Base-by-base conservation (phyloP, 1,284 basidiomycete genomes). In the Afroboletus lepidellus region DNA sequence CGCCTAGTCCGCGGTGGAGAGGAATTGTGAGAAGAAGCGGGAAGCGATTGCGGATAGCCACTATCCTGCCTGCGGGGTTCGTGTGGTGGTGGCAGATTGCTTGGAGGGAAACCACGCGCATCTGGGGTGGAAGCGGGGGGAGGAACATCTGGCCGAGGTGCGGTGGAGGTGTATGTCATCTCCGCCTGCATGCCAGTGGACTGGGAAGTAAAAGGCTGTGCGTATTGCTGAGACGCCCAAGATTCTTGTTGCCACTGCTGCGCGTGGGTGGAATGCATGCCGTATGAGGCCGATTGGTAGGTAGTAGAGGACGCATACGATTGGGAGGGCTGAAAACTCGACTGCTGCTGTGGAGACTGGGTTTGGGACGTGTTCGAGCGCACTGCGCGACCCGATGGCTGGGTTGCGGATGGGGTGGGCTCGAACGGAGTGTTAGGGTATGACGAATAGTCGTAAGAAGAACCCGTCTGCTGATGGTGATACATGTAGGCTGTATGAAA, bases 371-470 rank as follows among this genome's bases (percentile, higher is more conserved):
- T 68, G 59, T 59, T 64, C 58, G 73, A 58, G 57, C 71, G 65
- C 57, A 69, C 63, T 33, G 69, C 46, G 45, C 71, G 69, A 57
- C 50, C 63, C 55, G 61, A 67, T 29, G 72, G 62, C 53, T 68
- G 70, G 59, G 65, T 51, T 69, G 70, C 58, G 69, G 65, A 60
- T 64, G 75, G 59, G 49, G 62, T 46, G 57, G 68, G 57, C 42
- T 75, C 73, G 56, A 73, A 78, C n/a, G 73, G 61, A 12, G 72
- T 60, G 18, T 70, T 61, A 8, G 74, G 68, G 57, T 78, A 80
- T 34, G 72, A 61, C 33, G 75, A 51, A 60, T 82, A 82, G 55
- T 78, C 77, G 65, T 87, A 85, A 36, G 65, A 69, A 53, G 69
- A 65, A 59, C 71, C 66, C 53, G 72, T 68, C 57, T 74, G 67